These are phyloP conservation scores for Clarireedia paspali DNA, from an alignment of 2,329 filamentous ascomycete genomes.

Conservation along the genomic window DNA sequence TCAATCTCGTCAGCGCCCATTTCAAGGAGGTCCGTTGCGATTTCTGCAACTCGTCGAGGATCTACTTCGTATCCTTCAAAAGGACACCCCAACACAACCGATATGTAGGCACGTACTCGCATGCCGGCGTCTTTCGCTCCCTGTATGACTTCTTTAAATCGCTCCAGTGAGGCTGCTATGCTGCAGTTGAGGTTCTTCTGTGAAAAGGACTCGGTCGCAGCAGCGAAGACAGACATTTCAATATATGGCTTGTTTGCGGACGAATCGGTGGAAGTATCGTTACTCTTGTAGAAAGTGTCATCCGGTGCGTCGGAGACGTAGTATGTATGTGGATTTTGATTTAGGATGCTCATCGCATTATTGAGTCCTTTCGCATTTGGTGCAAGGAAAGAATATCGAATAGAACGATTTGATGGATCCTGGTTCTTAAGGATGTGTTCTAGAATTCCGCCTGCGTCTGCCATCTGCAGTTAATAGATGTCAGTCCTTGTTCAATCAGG, in stretches of 20 bases:
- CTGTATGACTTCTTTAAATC: conserved; percentile 63
- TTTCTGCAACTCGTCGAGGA: conserved; percentile 55
- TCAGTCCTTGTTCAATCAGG: not conserved
- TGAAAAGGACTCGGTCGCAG: conserved; percentile 74
- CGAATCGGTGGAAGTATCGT: not conserved
- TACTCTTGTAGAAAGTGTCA: not conserved
- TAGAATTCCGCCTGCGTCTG: conserved; percentile 68
- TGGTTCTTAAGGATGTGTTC: conserved; percentile 55
- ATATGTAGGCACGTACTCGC: conserved; percentile 71
- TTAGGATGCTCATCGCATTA: conserved; percentile 49
- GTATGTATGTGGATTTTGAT: conserved; percentile 44
- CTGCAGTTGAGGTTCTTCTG: conserved; percentile 77
- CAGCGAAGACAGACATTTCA: conserved; percentile 76
- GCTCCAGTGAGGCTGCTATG: conserved; percentile 63
- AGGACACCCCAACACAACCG: conserved; percentile 72
- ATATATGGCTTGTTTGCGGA: conserved; percentile 36
- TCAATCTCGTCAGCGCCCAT: conserved; percentile 89
- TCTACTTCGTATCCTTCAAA: conserved; percentile 61
- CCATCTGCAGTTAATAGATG: conserved; percentile 49
- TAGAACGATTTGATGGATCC: conserved; percentile 43
- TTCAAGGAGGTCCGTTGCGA: conserved; percentile 64
- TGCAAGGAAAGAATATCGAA: conserved; percentile 74
- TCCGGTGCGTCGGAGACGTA: conserved; percentile 38
- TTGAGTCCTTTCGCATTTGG: conserved; percentile 69
- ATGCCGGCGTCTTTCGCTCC: conserved; percentile 57